Conservation (phyloP, 139 green algal species). For the Chlamydomonas sp. region DNA sequence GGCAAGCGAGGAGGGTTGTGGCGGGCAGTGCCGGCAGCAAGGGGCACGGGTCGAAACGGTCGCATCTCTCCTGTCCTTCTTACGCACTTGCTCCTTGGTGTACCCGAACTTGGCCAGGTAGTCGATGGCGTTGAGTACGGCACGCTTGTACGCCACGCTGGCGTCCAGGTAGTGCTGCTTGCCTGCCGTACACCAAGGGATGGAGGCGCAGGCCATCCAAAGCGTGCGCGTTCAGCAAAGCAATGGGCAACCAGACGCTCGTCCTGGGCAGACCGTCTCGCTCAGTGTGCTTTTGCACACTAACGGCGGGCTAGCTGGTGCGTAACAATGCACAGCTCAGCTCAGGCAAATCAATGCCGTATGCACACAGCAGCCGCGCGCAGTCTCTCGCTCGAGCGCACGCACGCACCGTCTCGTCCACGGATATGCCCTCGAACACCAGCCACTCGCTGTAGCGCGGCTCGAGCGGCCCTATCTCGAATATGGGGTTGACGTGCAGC, state of each 20-base stretch:
- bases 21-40: no score
- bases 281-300: no score
- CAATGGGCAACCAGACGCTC: no score
- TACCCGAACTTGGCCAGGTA: constrained; percentile 85
- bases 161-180: constrained; percentile 84
- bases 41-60: not conserved
- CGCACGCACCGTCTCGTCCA: constrained; percentile 61
- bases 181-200: constrained; percentile 11
- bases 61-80: not conserved
- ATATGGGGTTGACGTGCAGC: constrained; percentile 80
- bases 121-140: constrained; percentile 81
- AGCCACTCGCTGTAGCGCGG: constrained; percentile 78
- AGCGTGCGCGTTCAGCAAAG: not conserved
- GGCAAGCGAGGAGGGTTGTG: not conserved
- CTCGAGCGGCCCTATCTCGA: constrained; percentile 83
- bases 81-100: constrained; percentile 63
- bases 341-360: no score
- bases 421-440: constrained; percentile 80
- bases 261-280: no score
- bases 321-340: no score
- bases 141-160: constrained; percentile 80
- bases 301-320: no score
- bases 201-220: not conserved
- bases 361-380: no score
- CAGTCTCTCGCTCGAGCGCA: no score